These are phyloP conservation scores for Nitzschia sp. DNA, from an alignment of 108 stramenopile genomes.

Conservation along the genomic window DNA sequence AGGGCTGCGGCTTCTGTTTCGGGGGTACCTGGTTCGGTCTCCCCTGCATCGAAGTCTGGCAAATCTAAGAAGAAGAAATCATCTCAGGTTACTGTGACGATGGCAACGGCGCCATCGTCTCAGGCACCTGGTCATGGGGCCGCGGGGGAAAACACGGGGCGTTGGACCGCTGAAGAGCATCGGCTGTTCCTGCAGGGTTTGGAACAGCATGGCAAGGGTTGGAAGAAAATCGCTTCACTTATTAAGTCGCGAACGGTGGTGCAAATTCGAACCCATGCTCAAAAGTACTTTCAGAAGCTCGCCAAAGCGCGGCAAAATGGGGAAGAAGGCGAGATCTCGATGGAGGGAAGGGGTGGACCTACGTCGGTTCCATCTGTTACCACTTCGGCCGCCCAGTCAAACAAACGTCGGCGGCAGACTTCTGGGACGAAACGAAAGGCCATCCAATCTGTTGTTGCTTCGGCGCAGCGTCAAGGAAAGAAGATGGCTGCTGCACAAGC, in stretches of 20 bases:
- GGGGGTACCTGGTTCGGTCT: no score
- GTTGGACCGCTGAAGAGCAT: constrained; percentile 98
- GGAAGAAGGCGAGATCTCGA: constrained; percentile 66
- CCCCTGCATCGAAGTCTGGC: constrained; percentile 20
- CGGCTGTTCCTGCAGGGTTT: constrained; percentile 93
- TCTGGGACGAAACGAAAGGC: constrained; percentile 80
- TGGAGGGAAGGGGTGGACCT: constrained; percentile 58
- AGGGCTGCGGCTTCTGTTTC: not conserved
- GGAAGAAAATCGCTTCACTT: constrained; percentile 92
- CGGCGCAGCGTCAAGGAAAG: constrained; percentile 68
- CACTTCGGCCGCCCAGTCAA: constrained; percentile 25
- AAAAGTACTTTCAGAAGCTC: constrained; percentile 99
- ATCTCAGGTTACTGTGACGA: constrained; percentile 27
- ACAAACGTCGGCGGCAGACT: constrained; percentile 54
- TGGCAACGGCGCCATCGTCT: constrained; percentile 42
- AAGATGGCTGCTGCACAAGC: constrained; percentile 49
- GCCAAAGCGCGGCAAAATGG: constrained; percentile 90
- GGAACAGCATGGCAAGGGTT: constrained; percentile 92
- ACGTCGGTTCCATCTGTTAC: constrained; percentile 31
- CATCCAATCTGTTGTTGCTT: constrained; percentile 75
- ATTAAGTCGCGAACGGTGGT: constrained; percentile 97
- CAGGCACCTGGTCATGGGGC: constrained; percentile 24
- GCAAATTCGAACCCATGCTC: constrained; percentile 97
- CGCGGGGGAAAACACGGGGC: constrained; percentile 89
- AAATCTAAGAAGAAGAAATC: constrained; percentile 62